Percentiles rank a stretch among this genome's conserved stretches.
Evolutionary conservation across 1,284 basidiomycete species (phyloP).

Genomic region (Athelia sp.): DNA sequence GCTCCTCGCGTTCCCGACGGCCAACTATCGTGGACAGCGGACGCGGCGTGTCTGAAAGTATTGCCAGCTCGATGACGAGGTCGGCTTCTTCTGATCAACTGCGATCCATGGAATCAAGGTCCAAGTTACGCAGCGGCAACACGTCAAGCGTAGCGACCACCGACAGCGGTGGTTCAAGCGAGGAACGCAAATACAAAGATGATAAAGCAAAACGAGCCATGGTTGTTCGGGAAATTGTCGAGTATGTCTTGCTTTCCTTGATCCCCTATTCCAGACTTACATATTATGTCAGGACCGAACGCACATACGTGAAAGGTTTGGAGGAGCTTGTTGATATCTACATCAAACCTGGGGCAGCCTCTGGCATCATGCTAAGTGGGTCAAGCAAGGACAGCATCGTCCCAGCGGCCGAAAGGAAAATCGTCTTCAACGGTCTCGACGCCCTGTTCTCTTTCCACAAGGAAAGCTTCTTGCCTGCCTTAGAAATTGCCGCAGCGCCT

Average conservation of each 20-base stretch:
- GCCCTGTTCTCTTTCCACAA: conserved; percentile 89
- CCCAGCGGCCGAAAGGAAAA: conserved; percentile 83
- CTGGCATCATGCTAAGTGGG: conserved; percentile 64
- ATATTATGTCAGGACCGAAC: conserved; percentile 70
- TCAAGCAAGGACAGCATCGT: conserved; percentile 81
- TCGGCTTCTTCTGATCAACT: conserved; percentile 47
- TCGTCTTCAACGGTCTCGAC: conserved; percentile 92
- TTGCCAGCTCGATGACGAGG: conserved; percentile 31
- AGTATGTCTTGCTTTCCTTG: conserved; percentile 45
- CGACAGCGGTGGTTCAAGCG: conserved; percentile 58
- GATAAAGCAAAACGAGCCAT: conserved; percentile 77
- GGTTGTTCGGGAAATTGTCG: conserved; percentile 81
- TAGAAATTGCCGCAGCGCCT: conserved; percentile 72
- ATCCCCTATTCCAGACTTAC: conserved; percentile 8
- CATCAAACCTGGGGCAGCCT: conserved; percentile 78
- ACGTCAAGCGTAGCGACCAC: conserved; percentile 67
- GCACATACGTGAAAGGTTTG: conserved; percentile 91
- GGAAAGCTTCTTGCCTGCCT: conserved; percentile 86
- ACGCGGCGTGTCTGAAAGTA: conserved; percentile 45
- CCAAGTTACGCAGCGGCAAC: conserved; percentile 50
- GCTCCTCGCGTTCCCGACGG: conserved; percentile 47
- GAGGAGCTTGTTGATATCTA: conserved; percentile 95
- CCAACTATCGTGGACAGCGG: conserved; percentile 57
- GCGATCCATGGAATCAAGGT: conserved; percentile 56
- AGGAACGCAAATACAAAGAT: conserved; percentile 85